Evolutionary conservation across 2,329 filamentous ascomycete genomes (phyloP).

Genomic region (Beauveria rudraprayagi): DNA sequence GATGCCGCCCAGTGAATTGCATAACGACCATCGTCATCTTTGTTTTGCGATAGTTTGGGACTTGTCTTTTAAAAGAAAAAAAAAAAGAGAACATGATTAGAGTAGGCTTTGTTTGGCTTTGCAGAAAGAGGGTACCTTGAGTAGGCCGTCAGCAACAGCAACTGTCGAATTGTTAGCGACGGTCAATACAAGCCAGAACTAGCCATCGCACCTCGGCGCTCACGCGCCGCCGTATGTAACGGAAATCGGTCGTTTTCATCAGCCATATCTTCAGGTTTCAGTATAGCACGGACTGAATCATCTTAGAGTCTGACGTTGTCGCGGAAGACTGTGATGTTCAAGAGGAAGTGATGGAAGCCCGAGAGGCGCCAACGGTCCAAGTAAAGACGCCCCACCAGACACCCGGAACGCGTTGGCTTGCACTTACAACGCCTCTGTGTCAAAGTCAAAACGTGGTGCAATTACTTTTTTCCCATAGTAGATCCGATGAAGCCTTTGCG

Average conservation of each 20-base stretch:
- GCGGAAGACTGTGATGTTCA: neutral
- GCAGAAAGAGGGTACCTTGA: constrained; percentile 19
- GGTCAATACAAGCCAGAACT: neutral
- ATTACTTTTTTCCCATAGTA: no score
- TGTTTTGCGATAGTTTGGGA: constrained; percentile 61
- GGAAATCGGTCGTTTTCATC: constrained; percentile 57
- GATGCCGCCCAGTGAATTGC: constrained; percentile 93
- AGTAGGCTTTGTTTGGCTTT: neutral
- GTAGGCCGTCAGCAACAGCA: constrained; percentile 57
- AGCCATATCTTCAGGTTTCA: constrained; percentile 18
- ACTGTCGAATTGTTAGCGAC: constrained; percentile 36
- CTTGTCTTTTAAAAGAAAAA: constrained; percentile 49
- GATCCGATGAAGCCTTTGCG: no score
- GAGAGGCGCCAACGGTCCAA: neutral
- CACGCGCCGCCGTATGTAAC: constrained; percentile 78
- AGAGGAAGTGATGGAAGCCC: neutral
- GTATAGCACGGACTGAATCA: neutral
- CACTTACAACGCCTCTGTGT: neutral
- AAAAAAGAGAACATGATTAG: neutral
- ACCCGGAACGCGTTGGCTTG: neutral
- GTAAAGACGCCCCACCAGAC: neutral
- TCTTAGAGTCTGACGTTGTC: neutral
- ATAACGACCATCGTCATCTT: constrained; percentile 81
- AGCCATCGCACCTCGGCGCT: constrained; percentile 62
- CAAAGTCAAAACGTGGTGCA: no score